Base-by-base conservation (phyloP, 164 flowering plant genomes). In the Berberis vulgaris region DNA sequence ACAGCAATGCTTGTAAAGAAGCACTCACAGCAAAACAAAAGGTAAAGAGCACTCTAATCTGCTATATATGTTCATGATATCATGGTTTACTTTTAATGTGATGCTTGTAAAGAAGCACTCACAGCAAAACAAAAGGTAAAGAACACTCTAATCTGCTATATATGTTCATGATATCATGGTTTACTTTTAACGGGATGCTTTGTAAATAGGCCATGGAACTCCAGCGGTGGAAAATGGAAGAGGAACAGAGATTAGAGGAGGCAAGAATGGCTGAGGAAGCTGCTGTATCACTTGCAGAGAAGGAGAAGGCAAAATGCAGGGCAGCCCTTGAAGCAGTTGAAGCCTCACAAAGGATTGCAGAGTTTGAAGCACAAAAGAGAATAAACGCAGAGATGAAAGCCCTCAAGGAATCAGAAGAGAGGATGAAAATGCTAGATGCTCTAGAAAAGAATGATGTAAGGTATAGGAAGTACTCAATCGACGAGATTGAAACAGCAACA, bases 211-310 rank as follows among this genome's bases (percentile, higher is more conserved):
- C 98, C n/a, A 69, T 43, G 63, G 96, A 93, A 61, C 87, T 93
- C 52, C 88, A 83, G 26, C 85, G 70, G 5, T 90, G 96, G 98
- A 90, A 90, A 74, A 4, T 82, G 61, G 90, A 93, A 74, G 97
- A 93, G 71, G 77, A 81, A 57, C 81, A 76, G 49, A 84, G 63
- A 72, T 60, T 88, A 38, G 92, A 83, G 62, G 89, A 82, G 65
- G 89, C 86, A 45, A 69, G 79, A 61, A 11, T 75, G 49, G 82
- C 86, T 7, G 87, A 86, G 71, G 97, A 84, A 75, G 83, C 92
- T 45, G 92, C 94, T 45, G 44, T 78, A 59, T 83, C 78, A 39
- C 44, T 80, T 44, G 87, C 79, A 45, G 92, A 84, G 70, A 83
- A 57, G 69, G 96, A 93, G 74, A 84, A 78, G 64, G 79, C 78